Base-by-base conservation (phyloP, 768 basidiomycete species). In the Russula emetica region DNA sequence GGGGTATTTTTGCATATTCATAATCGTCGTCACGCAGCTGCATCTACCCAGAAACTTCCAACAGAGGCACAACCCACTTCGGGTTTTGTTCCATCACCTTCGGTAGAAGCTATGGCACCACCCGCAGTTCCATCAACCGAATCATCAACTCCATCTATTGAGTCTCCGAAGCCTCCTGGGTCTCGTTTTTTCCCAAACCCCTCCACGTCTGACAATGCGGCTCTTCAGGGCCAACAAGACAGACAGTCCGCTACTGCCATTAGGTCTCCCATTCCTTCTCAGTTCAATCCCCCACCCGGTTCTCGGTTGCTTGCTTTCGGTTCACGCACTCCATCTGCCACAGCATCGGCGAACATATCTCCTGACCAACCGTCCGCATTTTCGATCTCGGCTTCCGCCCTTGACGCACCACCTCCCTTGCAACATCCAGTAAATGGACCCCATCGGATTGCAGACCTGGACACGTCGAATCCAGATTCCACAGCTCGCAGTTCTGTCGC, bases 261-360 rank as follows among this genome's bases (percentile, higher is more conserved):
- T 32, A 67, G 69, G 52, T 66, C 74, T 71, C 18, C 72, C 61
- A 47, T 67, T 63, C 58, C 71, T 56, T 45, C 71, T 67, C 71
- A 81, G 62, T 74, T 78, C 69, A 76, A 77, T 65, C 73, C 76
- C 51, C 75, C 78, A 16, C 66, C 75, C 55, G 76, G 78, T 57
- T 78, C 78, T 61, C 76, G 79, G 57, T 70, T 83, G 62, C 77
- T 82, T 64, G 76, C 77, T 14, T 72, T 80, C 42, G 75, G 73
- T 34, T 72, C 74, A 8, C 74, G 74, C 34, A 67, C 70, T 1
- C 64, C 71, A 16, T 64, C 71, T 18, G 63, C 68, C 26, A 42
- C 68, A 18, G 60, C 70, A 18, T 58, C 53, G 49, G 44, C 47
- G 10, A 26, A 51, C 7, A 22, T 56, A 34, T 60, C 57, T 36